These are phyloP conservation scores for Linnemannia zychae DNA, from an alignment of 192 early-diverging fungal species.

Conservation along the genomic window DNA sequence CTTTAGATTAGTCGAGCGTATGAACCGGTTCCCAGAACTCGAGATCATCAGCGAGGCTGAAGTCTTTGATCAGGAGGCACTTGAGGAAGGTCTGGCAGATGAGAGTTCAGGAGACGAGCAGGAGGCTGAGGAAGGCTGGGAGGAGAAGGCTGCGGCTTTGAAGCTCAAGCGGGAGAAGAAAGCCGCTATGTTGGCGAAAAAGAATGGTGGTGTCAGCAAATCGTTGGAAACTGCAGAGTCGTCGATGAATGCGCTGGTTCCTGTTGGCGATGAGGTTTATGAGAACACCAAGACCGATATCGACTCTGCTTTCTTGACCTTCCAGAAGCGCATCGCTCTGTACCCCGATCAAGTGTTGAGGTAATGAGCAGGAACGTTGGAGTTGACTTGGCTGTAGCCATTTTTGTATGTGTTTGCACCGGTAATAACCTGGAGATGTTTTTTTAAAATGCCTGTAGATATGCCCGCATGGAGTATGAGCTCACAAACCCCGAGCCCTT, in stretches of 20 bases:
- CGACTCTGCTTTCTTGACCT: constrained; percentile 90
- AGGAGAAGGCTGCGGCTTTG: constrained; percentile 37
- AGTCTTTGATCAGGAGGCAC: constrained; percentile 58
- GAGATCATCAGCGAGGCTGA: constrained; percentile 81
- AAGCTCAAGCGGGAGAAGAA: constrained; percentile 45
- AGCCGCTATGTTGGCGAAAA: constrained; percentile 28
- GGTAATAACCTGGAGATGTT: background rate
- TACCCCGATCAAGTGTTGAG: constrained; percentile 91
- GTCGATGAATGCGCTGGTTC: constrained; percentile 59
- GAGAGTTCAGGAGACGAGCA: constrained; percentile 52
- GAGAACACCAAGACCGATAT: constrained; percentile 89
- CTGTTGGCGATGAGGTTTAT: constrained; percentile 69
- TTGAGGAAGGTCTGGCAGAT: constrained; percentile 62
- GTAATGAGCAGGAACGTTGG: constrained; percentile 47
- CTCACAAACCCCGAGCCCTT: constrained; percentile 73
- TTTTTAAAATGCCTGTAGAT: constrained; percentile 41
- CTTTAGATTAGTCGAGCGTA: constrained; percentile 30
- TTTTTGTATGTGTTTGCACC: background rate
- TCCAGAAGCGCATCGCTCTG: constrained; percentile 85
- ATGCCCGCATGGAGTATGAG: constrained; percentile 73
- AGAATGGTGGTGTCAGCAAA: constrained; percentile 38
- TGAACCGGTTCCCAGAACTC: constrained; percentile 68
- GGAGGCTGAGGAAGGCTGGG: constrained; percentile 56
- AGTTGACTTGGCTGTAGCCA: background rate
- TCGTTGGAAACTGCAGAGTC: constrained; percentile 37